Evolutionary conservation across 306 rosid species (phyloP).

Genomic region (Inga oerstediana): DNA sequence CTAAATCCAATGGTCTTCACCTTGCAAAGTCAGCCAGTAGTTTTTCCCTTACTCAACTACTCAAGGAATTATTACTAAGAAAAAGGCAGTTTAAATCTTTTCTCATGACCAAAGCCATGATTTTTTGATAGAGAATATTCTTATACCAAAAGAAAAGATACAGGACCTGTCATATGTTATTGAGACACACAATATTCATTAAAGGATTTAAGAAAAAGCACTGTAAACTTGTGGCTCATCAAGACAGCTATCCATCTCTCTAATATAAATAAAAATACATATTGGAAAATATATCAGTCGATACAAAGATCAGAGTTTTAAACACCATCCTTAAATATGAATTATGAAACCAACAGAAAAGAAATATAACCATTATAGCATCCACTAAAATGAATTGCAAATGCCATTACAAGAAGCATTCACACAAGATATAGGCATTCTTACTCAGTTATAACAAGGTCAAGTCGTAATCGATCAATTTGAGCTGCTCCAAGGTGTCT

Average conservation of each 20-base stretch:
- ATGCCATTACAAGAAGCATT: not conserved
- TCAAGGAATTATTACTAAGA: not conserved
- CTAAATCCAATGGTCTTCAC: not conserved
- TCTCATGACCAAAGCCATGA: not conserved
- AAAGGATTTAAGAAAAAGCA: not conserved
- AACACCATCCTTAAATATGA: not conserved
- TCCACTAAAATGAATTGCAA: conserved; percentile 21
- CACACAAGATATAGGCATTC: conserved; percentile 19
- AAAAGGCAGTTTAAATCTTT: not conserved
- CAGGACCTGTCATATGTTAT: not conserved
- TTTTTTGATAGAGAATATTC: not conserved
- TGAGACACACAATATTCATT: not conserved
- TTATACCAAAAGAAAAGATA: not conserved
- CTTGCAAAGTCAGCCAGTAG: not conserved
- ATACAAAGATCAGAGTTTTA: not conserved
- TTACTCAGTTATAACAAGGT: conserved; percentile 94
- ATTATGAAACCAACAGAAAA: not conserved
- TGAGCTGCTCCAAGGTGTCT: conserved; percentile 98
- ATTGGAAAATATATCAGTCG: not conserved
- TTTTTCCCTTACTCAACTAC: not conserved
- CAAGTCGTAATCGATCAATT: conserved; percentile 82
- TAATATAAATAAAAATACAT: not conserved
- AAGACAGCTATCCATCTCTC: not conserved
- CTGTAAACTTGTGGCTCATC: not conserved
- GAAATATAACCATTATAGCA: not conserved